Evolutionary conservation across 1,284 basidiomycete species (phyloP), one percentile per base, ranked within the genome.

Genomic region (Naganishia cerealis): DNA sequence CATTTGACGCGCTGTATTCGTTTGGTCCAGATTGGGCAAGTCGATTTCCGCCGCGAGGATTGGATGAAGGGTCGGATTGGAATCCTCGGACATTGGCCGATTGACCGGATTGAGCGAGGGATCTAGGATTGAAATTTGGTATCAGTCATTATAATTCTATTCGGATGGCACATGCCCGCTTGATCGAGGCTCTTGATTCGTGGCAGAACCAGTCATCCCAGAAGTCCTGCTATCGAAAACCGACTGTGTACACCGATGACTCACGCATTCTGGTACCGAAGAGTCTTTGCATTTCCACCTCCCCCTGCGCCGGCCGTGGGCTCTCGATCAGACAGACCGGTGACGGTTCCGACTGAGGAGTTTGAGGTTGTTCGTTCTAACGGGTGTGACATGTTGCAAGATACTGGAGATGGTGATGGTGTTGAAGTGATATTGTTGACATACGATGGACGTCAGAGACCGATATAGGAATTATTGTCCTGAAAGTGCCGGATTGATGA

Each of bases 281-380:
- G 58, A n/a, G 58, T 61, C 18, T 61, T 61, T 38, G 43, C 43
- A 18, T 15, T 10, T 6, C 24, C 58, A 48, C n/a, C 26, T 43
- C 21, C 39, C 13, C 26, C 24, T 3, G 24, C 10, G 21, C 39
- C n/a, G 15, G 39, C 39, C 15, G 39, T 46, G 38, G 39, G 15
- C 24, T 43, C 39, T 42, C 56, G 56, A 39, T 57, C 36, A 24
- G 36, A 39, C 36, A 24, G 55, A 6, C 40, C 50, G 3, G 61
- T 63, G 10, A 63, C 61, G 52, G 61, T 63, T 24, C 36, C 61
- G 6, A 40, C 26, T 21, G 61, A 63, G 8, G 26, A 42, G 24
- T 63, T 63, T 15, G 61, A 63, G 21, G 40, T 54, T 53, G 61
- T 63, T 29, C 61, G 61, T 40, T 63, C 61, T 63, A 63, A 46